Evolutionary conservation across 73 alveolate genomes (phyloP).

Genomic region (Paramecium sonneborni): DNA sequence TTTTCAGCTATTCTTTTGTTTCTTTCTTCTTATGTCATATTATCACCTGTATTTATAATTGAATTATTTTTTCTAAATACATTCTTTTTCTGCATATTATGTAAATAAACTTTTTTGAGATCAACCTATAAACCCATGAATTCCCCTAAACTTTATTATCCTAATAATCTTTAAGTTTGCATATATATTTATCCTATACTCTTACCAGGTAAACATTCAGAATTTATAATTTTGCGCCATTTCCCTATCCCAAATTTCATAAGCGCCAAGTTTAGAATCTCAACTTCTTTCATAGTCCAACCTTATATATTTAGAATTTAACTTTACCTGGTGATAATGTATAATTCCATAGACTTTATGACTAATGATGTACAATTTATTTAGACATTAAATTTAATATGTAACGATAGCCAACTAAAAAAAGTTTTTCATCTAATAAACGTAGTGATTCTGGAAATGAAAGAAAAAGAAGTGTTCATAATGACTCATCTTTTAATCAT

Average conservation of each 20-base stretch:
- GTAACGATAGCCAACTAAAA: conserved; percentile 57
- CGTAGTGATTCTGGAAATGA: conserved; percentile 42
- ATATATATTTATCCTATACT: conserved; percentile 75
- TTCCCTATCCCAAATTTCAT: conserved; percentile 83
- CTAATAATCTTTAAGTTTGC: conserved; percentile 79
- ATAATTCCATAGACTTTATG: conserved; percentile 73
- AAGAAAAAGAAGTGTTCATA: conserved; percentile 46
- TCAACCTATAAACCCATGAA: conserved; percentile 78
- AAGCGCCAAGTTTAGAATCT: conserved; percentile 75
- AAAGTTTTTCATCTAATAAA: conserved; percentile 26
- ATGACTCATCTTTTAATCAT: not conserved
- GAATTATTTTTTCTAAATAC: conserved; percentile 74
- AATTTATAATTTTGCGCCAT: conserved; percentile 77
- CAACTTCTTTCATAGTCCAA: conserved; percentile 79
- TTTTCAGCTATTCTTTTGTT: conserved; percentile 63
- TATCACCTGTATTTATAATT: conserved; percentile 79
- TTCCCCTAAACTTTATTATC: conserved; percentile 78
- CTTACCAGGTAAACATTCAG: conserved; percentile 79
- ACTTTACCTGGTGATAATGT: conserved; percentile 73
- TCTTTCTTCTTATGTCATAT: conserved; percentile 69
- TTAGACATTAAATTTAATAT: conserved; percentile 12
- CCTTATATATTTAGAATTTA: conserved; percentile 18
- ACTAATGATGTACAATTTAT: conserved; percentile 19
- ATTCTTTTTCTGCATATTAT: conserved; percentile 69
- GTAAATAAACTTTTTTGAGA: conserved; percentile 65